These are phyloP conservation scores for Schizopora paradoxa DNA, from an alignment of 1,284 basidiomycete species.

Conservation along the genomic window DNA sequence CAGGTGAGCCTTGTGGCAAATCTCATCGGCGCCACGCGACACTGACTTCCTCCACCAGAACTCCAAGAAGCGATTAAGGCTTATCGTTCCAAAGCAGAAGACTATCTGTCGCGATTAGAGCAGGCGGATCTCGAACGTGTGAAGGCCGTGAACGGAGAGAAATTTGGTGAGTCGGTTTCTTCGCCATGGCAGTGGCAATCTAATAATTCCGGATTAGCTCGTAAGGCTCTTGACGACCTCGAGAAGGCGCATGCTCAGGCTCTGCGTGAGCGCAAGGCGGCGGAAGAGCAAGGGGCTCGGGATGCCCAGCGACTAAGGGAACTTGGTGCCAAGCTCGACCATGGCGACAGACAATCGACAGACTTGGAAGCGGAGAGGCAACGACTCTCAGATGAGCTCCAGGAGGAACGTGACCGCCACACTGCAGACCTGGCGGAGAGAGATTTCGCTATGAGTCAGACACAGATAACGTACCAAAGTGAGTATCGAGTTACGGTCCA, in stretches of 20 bases:
- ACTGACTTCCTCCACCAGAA: constrained; percentile 33
- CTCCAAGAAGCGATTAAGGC: constrained; percentile 58
- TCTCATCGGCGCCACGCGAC: neutral
- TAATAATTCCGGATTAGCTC: constrained; percentile 36
- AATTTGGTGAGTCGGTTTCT: constrained; percentile 47
- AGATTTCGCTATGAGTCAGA: constrained; percentile 73
- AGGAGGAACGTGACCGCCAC: constrained; percentile 72
- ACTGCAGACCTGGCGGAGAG: constrained; percentile 72
- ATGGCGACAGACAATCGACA: constrained; percentile 63
- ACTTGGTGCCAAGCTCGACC: constrained; percentile 60
- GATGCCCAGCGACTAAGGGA: constrained; percentile 55
- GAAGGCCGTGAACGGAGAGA: constrained; percentile 61
- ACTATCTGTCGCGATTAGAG: constrained; percentile 60
- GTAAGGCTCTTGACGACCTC: constrained; percentile 54
- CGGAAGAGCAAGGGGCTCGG: constrained; percentile 45
- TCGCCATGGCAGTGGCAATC: neutral
- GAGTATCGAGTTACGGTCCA: constrained; percentile 18
- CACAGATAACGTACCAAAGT: constrained; percentile 82
- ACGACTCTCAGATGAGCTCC: constrained; percentile 65
- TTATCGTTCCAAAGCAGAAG: constrained; percentile 59
- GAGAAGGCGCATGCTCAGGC: constrained; percentile 55
- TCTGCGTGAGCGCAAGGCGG: constrained; percentile 47
- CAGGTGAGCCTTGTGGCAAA: constrained; percentile 36
- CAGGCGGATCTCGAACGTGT: constrained; percentile 64
- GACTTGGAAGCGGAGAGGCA: constrained; percentile 60